A percentile compares a stretch with the other conserved stretches of the same genome.
phyloP scores from a whole-genome alignment of 352 stramenopile species.

The Stramenopiles sp. region DNA sequence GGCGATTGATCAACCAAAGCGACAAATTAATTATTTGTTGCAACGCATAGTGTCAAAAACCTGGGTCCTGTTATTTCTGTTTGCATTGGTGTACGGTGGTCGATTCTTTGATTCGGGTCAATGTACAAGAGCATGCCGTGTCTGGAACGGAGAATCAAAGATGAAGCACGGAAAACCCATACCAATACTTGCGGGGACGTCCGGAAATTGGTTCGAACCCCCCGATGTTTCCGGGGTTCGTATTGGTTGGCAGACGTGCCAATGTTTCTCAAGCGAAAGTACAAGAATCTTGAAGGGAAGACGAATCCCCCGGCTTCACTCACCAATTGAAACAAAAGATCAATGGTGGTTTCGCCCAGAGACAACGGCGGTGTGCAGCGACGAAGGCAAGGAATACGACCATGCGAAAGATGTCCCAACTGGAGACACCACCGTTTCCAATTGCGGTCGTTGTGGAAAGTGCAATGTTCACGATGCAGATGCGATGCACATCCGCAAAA shows the following conservation, averaged over 20 bases:
- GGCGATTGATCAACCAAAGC: conserved; percentile 1
- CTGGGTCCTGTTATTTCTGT: neutral
- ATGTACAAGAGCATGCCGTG: neutral
- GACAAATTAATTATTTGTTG: conserved; percentile 3
- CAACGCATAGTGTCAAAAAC: neutral
- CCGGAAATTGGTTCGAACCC: neutral
- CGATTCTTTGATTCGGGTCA: neutral
- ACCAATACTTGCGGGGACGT: neutral
- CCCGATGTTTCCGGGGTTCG: neutral
- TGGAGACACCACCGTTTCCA: neutral
- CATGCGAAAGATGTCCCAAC: neutral
- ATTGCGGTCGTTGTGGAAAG: neutral
- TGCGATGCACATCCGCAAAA: neutral
- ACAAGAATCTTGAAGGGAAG: neutral
- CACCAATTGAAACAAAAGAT: neutral
- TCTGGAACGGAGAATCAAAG: neutral
- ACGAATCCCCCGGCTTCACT: neutral
- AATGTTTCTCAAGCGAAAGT: neutral
- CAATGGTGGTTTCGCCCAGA: neutral
- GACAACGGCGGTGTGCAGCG: neutral
- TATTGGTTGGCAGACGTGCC: neutral
- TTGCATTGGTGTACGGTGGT: neutral
- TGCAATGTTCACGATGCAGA: neutral
- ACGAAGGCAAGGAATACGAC: neutral
- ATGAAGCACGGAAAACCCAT: no score